Evolutionary conservation across 768 basidiomycete species (phyloP), one percentile per base, ranked within the genome.

Genomic region (Russula ochroleuca): DNA sequence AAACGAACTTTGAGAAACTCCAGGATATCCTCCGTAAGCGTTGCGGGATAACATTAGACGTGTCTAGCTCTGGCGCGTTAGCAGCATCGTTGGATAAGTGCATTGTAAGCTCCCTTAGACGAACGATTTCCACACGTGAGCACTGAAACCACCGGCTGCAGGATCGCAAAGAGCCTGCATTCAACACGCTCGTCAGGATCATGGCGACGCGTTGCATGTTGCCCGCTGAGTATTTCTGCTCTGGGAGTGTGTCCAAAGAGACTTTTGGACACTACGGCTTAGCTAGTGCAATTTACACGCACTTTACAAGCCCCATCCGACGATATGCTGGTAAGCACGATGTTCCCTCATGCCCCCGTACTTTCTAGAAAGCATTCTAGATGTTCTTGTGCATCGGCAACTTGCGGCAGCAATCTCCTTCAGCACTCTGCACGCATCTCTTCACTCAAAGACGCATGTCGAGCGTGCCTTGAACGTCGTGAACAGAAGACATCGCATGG

Each of bases 161-260:
- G 94, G 94, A 97, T 71, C 81, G 88, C 0, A 74, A 76, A 19
- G 85, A 93, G 69, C 91, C 94, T 0, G 86, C 92, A 0, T 98
- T 99, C 80, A 99, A 98, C 70, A 98, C 94, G 0, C 83, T 98
- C 19, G 96, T 99, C 41, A 87, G 97, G 47, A 98, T 99, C 74
- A 98, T 99, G 95, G 95, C 97, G 3, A 98, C 96, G 3, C 81
- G 97, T 35, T 98, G 97, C 73, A 99, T 99, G 97, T 80, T 98
- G 28, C 88, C 95, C 0, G 97, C 97, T 21, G 97, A 99, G 73
- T 99, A 99, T 74, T 98, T 98, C 77, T 93, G 91, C 72, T 91
- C 95, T 0, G 96, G 97, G 10, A 94, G 93, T 68, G 94, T 98
- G 3, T 84, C 88, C 0, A 84, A 87, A 54, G 94, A 97, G 67